A percentile compares a stretch with the other conserved stretches of the same genome.
These are phyloP conservation scores for Persicaria tinctoria DNA, from an alignment of 148 eudicot species.

Conservation along the genomic window DNA sequence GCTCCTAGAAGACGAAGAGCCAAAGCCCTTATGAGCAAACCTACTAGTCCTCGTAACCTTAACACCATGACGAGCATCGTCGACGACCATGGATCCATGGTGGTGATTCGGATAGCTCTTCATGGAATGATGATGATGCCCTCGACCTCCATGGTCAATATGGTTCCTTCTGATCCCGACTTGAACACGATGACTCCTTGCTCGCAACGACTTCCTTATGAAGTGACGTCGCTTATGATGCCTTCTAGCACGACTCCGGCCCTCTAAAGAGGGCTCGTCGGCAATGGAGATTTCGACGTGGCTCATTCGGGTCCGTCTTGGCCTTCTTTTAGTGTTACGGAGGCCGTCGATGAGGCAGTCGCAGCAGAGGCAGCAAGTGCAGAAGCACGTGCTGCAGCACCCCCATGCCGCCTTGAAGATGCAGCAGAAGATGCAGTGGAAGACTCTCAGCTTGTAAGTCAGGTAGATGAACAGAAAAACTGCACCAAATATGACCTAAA, in stretches of 20 bases:
- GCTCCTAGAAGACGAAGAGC: background rate
- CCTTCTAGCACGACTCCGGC: conserved; percentile 2
- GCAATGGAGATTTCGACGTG: background rate
- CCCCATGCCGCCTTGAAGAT: conserved; percentile 25
- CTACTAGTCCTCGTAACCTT: background rate
- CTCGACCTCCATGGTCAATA: background rate
- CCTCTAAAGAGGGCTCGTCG: background rate
- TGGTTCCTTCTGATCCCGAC: background rate
- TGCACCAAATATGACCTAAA: conserved; percentile 16
- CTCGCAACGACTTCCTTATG: background rate
- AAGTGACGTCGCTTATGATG: background rate
- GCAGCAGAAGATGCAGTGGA: conserved; percentile 32
- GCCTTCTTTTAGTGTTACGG: background rate
- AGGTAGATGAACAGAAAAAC: conserved; percentile 38
- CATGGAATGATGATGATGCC: background rate
- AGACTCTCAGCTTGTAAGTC: conserved; percentile 38
- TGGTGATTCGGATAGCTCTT: background rate
- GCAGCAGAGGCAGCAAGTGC: conserved; percentile 18
- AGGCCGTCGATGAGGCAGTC: background rate
- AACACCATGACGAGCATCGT: background rate
- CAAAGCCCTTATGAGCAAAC: background rate
- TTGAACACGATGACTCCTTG: background rate
- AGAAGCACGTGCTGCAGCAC: conserved; percentile 26
- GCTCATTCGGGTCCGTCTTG: background rate
- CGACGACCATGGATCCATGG: background rate